Evolutionary conservation across 75 land plant genomes (phyloP).

Genomic region (Gnetum montanum): DNA sequence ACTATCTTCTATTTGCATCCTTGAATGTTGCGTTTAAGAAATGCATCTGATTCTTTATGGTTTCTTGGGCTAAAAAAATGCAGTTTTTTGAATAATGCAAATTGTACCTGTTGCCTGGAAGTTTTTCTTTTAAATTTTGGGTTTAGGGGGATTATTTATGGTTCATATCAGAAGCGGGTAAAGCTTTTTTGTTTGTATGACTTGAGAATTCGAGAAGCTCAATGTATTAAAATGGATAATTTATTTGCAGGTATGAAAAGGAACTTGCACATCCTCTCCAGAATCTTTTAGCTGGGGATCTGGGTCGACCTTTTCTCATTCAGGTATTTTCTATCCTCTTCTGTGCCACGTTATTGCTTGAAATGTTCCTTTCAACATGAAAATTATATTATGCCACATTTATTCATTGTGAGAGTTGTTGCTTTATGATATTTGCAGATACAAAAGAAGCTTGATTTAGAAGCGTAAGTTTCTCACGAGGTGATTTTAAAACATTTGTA

Average conservation of each 20-base stretch:
- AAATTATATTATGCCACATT: neutral
- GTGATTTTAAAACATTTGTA: neutral
- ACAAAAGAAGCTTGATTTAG: slow-evolving; percentile 94
- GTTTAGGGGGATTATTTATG: no score
- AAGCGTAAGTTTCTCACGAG: slow-evolving; percentile 72
- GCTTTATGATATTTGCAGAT: slow-evolving; percentile 38
- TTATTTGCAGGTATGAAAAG: slow-evolving; percentile 79
- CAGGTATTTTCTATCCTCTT: slow-evolving; percentile 35
- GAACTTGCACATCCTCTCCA: slow-evolving; percentile 84
- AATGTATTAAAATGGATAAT: no score
- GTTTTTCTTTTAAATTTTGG: no score
- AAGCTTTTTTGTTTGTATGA: no score
- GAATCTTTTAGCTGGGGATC: slow-evolving; percentile 77
- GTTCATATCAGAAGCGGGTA: no score
- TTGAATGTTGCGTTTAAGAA: no score
- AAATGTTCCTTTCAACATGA: neutral
- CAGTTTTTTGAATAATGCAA: no score
- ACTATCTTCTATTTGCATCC: no score
- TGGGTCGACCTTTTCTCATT: slow-evolving; percentile 85
- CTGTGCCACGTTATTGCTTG: neutral
- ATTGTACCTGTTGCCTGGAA: no score
- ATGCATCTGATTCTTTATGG: no score
- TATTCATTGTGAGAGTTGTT: neutral
- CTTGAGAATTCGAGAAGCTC: no score
- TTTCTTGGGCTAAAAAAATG: no score